phyloP scores from a whole-genome alignment of 148 eudicot genomes.

The Polygonum maritimum region DNA sequence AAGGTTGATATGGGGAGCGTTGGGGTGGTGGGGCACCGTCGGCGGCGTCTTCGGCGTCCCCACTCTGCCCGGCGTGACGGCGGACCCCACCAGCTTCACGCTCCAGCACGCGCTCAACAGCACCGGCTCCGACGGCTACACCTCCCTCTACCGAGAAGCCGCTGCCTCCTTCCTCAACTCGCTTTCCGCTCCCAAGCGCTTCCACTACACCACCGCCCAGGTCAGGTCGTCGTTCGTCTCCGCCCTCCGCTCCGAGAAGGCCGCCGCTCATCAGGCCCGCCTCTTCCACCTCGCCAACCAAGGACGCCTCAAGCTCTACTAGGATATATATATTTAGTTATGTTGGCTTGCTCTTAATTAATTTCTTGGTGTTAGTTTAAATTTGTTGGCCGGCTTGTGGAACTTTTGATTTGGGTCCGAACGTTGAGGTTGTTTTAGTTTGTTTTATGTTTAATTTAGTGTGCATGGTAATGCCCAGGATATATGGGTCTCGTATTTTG shows the following conservation, averaged over 20 bases:
- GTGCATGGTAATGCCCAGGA: not conserved
- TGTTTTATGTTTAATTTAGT: not conserved
- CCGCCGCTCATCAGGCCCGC: constrained; percentile 65
- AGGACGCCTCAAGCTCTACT: constrained; percentile 28
- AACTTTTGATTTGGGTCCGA: not conserved
- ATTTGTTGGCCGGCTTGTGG: not conserved
- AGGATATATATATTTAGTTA: not conserved
- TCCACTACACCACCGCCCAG: constrained; percentile 57
- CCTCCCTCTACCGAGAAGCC: constrained; percentile 79
- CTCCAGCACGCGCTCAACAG: constrained; percentile 54
- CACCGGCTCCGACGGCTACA: constrained; percentile 47
- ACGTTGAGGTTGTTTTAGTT: not conserved
- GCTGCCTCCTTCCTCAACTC: constrained; percentile 83
- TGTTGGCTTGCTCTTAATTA: too few relatives aligned
- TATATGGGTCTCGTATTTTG: too few relatives aligned
- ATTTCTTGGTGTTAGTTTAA: not conserved
- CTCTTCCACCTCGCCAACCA: constrained; percentile 85
- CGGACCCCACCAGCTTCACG: constrained; percentile 24
- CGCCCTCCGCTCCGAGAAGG: constrained; percentile 48
- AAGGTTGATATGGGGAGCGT: constrained; percentile 44
- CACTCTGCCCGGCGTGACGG: constrained; percentile 37
- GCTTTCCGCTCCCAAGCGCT: constrained; percentile 35
- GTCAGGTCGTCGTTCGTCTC: constrained; percentile 47
- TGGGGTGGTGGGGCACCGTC: constrained; percentile 68
- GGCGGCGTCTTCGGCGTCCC: constrained; percentile 52